Evolutionary conservation across 768 basidiomycete genomes (phyloP).

Genomic region (Pleurotus tuoliensis): DNA sequence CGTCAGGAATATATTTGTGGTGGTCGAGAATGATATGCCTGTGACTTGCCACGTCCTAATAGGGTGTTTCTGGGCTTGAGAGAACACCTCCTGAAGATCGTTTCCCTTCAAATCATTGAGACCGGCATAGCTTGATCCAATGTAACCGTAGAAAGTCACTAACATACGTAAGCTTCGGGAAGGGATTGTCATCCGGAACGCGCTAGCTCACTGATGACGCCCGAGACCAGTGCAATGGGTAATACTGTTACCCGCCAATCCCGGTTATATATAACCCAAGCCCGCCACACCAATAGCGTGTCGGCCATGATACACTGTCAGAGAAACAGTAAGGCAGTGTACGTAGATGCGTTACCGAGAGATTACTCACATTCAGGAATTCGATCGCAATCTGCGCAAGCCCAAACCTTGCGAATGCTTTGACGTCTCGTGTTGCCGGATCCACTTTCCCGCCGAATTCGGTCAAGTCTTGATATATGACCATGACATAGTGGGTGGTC

Average conservation of each 20-base stretch:
- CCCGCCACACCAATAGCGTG: background rate
- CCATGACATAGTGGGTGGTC: slow-evolving; percentile 4
- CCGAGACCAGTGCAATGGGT: background rate
- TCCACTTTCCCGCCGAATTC: slow-evolving; percentile 1
- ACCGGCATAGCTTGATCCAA: slow-evolving; percentile 1
- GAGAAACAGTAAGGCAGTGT: background rate
- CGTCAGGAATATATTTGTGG: slow-evolving; percentile 2
- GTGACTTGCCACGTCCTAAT: slow-evolving; percentile 7
- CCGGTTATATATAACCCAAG: slow-evolving; percentile 7
- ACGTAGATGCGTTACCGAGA: background rate
- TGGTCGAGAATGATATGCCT: slow-evolving; percentile 2
- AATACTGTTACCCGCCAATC: background rate
- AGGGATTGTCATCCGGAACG: background rate
- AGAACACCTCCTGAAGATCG: slow-evolving; percentile 3
- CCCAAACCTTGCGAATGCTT: slow-evolving; percentile 4
- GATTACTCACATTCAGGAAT: slow-evolving; percentile 3
- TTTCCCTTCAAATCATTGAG: background rate
- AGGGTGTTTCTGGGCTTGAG: slow-evolving; percentile 1
- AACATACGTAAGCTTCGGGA: background rate
- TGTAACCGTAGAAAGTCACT: slow-evolving; percentile 1
- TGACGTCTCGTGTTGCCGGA: slow-evolving; percentile 1
- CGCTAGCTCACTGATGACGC: background rate
- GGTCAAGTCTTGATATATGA: slow-evolving; percentile 1
- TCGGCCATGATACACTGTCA: slow-evolving; percentile 3
- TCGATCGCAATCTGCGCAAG: slow-evolving; percentile 5